Evolutionary conservation across 2,329 filamentous ascomycete species (phyloP).

Genomic region (Xylaria sp.): DNA sequence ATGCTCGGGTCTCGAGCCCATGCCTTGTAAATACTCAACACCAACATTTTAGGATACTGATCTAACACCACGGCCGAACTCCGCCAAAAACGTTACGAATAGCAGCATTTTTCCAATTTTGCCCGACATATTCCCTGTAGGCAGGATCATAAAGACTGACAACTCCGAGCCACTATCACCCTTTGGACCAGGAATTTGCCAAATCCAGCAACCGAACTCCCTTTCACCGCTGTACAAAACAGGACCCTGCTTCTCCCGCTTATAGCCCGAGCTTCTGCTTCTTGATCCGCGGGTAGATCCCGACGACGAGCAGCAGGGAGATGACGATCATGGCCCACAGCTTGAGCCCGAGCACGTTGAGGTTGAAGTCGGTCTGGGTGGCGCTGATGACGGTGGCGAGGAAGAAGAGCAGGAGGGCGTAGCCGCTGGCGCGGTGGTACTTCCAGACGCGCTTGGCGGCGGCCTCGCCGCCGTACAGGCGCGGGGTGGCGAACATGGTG

Average conservation of each 20-base stretch:
- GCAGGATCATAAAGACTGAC: neutral
- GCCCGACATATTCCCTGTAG: neutral
- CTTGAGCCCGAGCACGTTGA: constrained; percentile 69
- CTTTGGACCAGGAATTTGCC: neutral
- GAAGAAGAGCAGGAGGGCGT: constrained; percentile 70
- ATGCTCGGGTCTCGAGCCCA: neutral
- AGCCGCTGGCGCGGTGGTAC: constrained; percentile 81
- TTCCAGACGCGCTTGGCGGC: constrained; percentile 86
- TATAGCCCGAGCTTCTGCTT: constrained; percentile 74
- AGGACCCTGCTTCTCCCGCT: neutral
- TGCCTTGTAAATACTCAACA: neutral
- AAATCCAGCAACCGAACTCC: neutral
- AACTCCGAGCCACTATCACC: neutral
- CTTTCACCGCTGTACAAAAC: neutral
- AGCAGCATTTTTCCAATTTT: neutral
- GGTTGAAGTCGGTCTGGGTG: constrained; percentile 75
- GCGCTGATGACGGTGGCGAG: constrained; percentile 75
- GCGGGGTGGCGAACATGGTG: constrained; percentile 77
- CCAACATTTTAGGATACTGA: neutral
- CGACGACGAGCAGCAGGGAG: constrained; percentile 66
- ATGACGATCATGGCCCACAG: constrained; percentile 76
- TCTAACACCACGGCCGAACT: neutral
- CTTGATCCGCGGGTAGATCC: constrained; percentile 78
- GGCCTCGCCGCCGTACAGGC: constrained; percentile 75
- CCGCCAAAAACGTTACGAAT: neutral